Evolutionary conservation across 148 eudicot species (phyloP), one percentile per base, ranked within the genome.

Genomic region (Spergularia bocconei): DNA sequence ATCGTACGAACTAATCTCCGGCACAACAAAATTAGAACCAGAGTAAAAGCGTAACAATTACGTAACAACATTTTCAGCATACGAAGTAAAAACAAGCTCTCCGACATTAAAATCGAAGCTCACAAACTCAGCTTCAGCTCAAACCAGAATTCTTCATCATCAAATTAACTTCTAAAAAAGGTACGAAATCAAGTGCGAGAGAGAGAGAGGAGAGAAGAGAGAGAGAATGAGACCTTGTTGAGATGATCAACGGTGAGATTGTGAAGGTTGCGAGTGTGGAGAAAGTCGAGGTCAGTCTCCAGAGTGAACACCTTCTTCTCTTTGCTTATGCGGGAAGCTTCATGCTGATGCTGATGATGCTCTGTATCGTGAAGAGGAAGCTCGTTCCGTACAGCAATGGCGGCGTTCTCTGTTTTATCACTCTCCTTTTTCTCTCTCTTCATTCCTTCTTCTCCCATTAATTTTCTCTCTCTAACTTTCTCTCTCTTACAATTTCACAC

Each of bases 271-370:
- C 74, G 76, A 38, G 70, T 75, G 39, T 61, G 56, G 38, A 75
- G 53, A 68, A 83, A 82, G 15, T 53, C 53, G 75, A 80, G 69
- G 82, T 85, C 83, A n/a, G 77, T 52, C 10, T 85, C 88, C 17
- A 87, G 77, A 11, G 76, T 60, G 14, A 85, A 60, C 53, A n/a
- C 13, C 66, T 70, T 41, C 67, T n/a, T 65, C 33, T 12, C 29
- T 23, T 16, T 70, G 58, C 8, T 29, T 39, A 11, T 48, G 41
- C 36, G n/a, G 1, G 8, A n/a, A 0, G 72, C 57, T 16, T 39
- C 20, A 3, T 50, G 33, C 3, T 56, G 65, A 13, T 51, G 51
- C 63, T 50, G 77, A 3, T 15, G n/a, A 20, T 29, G 23, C 9
- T 54, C 48, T 5, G 47, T 41, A 5, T 1, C 33, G 33, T 29